phyloP scores from a whole-genome alignment of 225 moss, liverwort and hornwort species.

The Pseudisothecium myosuroides region DNA sequence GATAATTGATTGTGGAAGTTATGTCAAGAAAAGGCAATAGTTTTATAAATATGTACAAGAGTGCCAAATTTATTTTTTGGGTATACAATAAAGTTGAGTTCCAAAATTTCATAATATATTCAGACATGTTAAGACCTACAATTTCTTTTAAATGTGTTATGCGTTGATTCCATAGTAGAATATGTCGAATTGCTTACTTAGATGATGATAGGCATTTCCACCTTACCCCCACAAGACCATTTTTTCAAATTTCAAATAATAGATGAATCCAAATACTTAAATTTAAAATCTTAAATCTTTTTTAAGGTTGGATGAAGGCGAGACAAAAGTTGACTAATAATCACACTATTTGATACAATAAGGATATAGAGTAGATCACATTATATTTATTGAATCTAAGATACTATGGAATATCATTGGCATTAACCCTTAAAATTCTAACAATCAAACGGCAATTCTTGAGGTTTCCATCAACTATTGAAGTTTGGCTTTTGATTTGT shows the following conservation, averaged over 20 bases:
- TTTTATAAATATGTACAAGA: not conserved
- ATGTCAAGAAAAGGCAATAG: not conserved
- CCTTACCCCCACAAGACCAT: rapidly evolving
- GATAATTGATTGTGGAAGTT: not conserved
- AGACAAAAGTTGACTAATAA: not conserved
- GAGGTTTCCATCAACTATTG: too few relatives aligned
- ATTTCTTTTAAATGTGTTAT: not conserved
- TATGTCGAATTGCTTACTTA: not conserved
- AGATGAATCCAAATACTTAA: not conserved
- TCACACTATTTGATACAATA: not conserved
- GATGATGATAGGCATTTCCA: not conserved
- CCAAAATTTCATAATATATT: too few relatives aligned
- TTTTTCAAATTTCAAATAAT: not conserved
- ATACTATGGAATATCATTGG: too few relatives aligned
- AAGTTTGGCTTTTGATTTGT: too few relatives aligned
- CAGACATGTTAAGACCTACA: too few relatives aligned
- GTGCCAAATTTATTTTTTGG: not conserved
- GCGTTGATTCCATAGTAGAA: not conserved
- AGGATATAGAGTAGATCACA: too few relatives aligned
- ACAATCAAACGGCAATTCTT: too few relatives aligned
- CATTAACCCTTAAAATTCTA: too few relatives aligned
- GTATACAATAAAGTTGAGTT: not conserved
- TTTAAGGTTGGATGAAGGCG: not conserved
- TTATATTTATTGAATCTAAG: too few relatives aligned
- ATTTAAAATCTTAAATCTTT: too few relatives aligned